phyloP scores from a whole-genome alignment of 2,329 filamentous ascomycete genomes.

The Lachnellula willkommii region DNA sequence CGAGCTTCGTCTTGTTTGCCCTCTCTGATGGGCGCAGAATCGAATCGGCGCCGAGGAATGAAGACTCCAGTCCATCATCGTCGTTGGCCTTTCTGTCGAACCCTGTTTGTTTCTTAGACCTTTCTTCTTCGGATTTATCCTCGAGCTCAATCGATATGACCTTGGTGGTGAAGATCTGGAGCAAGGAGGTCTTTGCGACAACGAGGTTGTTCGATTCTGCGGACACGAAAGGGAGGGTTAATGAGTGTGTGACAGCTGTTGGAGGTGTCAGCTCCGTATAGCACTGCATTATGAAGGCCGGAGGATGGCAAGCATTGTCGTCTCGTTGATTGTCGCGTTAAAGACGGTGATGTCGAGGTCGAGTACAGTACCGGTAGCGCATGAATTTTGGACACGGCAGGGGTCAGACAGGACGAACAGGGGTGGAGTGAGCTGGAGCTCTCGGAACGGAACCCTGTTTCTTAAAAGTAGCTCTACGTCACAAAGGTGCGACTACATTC shows the following conservation, averaged over 20 bases:
- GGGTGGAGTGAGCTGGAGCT: too few species aligned
- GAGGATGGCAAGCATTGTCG: slow-evolving; percentile 10
- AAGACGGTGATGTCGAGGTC: background rate
- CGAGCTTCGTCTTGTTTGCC: slow-evolving; percentile 67
- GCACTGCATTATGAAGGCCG: slow-evolving; percentile 69
- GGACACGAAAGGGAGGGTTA: slow-evolving; percentile 72
- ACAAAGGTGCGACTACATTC: too few species aligned
- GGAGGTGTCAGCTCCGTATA: slow-evolving; percentile 94
- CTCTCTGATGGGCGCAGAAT: slow-evolving; percentile 57
- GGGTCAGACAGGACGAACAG: too few species aligned
- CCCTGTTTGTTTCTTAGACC: slow-evolving; percentile 38
- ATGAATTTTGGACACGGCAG: background rate
- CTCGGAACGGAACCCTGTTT: too few species aligned
- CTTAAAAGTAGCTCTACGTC: too few species aligned
- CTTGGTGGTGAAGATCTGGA: slow-evolving; percentile 82
- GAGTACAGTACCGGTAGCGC: background rate
- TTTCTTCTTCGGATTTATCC: slow-evolving; percentile 18
- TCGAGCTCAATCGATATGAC: slow-evolving; percentile 57
- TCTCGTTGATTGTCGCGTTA: background rate
- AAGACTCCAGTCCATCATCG: slow-evolving; percentile 60
- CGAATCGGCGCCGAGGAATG: slow-evolving; percentile 59
- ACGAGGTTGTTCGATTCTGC: slow-evolving; percentile 76
- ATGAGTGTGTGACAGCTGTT: slow-evolving; percentile 85
- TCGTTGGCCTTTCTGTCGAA: slow-evolving; percentile 49
- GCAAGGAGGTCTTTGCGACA: slow-evolving; percentile 84